These are phyloP conservation scores for Polytrichum commune DNA, from an alignment of 225 moss, liverwort and hornwort species.

Conservation along the genomic window DNA sequence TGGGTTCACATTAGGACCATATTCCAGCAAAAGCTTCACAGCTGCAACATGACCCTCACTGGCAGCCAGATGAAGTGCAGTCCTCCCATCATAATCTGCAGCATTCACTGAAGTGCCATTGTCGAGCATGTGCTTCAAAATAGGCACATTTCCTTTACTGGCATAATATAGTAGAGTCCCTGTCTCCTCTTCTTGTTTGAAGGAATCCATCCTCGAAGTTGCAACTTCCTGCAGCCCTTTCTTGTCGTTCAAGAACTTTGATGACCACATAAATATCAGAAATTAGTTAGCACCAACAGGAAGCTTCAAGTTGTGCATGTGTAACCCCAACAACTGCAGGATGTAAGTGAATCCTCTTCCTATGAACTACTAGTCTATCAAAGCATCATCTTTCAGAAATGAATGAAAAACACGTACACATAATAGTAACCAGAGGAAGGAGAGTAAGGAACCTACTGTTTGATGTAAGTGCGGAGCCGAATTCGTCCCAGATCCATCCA, in stretches of 20 bases:
- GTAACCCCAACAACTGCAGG: too few species aligned
- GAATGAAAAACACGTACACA: too few species aligned
- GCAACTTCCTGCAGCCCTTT: constrained; percentile 10
- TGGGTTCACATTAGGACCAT: constrained; percentile 54
- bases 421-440: background rate
- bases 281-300: background rate
- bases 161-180: constrained; percentile 66
- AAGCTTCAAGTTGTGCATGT: background rate
- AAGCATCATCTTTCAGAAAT: too few species aligned
- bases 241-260: constrained; percentile 9
- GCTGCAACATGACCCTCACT: constrained; percentile 59
- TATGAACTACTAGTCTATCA: too few species aligned
- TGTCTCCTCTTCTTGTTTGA: constrained; percentile 59
- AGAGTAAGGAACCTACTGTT: background rate
- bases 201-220: constrained; percentile 31
- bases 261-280: background rate
- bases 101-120: constrained; percentile 48
- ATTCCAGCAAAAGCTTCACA: constrained; percentile 50
- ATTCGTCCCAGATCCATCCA: background rate
- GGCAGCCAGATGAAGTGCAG: constrained; percentile 72
- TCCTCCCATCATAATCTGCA: constrained; percentile 65
- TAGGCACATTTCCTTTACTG: constrained; percentile 40
- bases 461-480: background rate
- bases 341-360: too few species aligned
- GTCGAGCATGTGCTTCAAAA: constrained; percentile 55